phyloP scores from a whole-genome alignment of 208 protist genomes.

The Acanthamoeba sp. region DNA sequence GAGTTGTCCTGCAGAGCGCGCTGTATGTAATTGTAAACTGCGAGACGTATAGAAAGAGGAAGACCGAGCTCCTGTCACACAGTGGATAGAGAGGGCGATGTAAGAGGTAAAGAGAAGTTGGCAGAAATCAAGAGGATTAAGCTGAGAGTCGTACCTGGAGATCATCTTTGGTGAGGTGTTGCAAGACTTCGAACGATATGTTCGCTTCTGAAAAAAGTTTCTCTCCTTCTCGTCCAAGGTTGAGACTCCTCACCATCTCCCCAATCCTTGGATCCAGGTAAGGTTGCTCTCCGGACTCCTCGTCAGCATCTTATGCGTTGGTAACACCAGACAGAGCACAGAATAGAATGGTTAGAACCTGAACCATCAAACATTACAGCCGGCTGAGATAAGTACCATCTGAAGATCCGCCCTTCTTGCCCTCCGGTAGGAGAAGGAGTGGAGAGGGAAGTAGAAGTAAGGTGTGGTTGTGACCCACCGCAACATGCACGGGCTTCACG shows the following conservation, averaged over 20 bases:
- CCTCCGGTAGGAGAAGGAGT: background rate
- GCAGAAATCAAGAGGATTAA: background rate
- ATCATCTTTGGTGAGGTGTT: constrained; percentile 55
- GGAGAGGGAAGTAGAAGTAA: background rate
- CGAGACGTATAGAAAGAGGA: constrained; percentile 25
- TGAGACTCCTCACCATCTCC: constrained; percentile 22
- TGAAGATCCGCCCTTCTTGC: background rate
- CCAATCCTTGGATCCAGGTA: background rate
- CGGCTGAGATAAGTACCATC: too few species aligned
- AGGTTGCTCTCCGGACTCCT: background rate
- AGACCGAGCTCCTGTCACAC: constrained; percentile 60
- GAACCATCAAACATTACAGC: too few species aligned
- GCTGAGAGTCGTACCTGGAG: background rate
- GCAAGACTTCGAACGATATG: constrained; percentile 3
- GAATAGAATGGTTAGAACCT: too few species aligned
- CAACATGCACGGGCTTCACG: background rate
- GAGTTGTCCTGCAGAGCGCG: background rate
- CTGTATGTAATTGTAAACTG: constrained; percentile 32
- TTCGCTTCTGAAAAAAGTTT: constrained; percentile 24
- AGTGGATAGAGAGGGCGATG: background rate
- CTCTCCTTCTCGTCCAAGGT: background rate
- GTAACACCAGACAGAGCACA: too few species aligned
- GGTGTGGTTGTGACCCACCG: background rate
- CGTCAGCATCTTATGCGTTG: too few species aligned
- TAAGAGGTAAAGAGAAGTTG: background rate